A percentile compares a stretch with the other conserved stretches of the same genome.
phyloP scores from a whole-genome alignment of 2,329 filamentous ascomycete species.

The Ophiosphaerella narmari region DNA sequence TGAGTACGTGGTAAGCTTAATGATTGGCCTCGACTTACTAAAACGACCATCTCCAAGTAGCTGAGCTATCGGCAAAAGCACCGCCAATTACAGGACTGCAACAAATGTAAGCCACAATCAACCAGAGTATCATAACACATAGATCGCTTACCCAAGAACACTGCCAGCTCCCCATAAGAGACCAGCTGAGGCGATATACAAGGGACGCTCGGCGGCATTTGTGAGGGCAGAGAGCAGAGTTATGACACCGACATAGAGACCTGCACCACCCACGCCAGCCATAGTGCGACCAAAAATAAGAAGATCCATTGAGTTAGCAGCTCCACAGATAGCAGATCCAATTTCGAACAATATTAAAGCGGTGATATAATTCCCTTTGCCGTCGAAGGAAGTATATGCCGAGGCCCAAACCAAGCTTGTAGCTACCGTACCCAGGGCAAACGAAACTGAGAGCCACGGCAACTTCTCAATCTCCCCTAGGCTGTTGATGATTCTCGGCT shows the following conservation, averaged over 20 bases:
- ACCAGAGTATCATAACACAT: too few species aligned
- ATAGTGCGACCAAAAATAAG: constrained; percentile 51
- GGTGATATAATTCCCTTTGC: constrained; percentile 49
- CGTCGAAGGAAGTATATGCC: constrained; percentile 42
- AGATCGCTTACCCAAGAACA: constrained; percentile 37
- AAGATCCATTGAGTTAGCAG: constrained; percentile 30
- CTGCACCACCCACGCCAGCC: constrained; percentile 52
- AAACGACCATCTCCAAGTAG: constrained; percentile 32
- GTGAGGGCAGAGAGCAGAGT: not conserved
- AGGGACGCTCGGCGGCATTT: not conserved
- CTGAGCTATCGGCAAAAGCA: constrained; percentile 39
- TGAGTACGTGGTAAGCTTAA: constrained; percentile 42
- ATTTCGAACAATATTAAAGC: constrained; percentile 45
- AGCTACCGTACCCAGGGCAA: constrained; percentile 5
- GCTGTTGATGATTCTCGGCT: constrained; percentile 11
- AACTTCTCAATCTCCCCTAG: constrained; percentile 15
- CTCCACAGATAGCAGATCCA: constrained; percentile 41
- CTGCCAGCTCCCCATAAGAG: constrained; percentile 51
- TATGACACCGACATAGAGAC: constrained; percentile 48
- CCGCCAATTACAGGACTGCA: constrained; percentile 51
- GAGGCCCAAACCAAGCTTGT: not conserved
- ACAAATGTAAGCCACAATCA: too few species aligned
- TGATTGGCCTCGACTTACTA: constrained; percentile 60
- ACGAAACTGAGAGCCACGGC: constrained; percentile 17
- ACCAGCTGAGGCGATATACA: constrained; percentile 14